Evolutionary conservation across 164 flowering plant genomes (phyloP), one percentile per base, ranked within the genome.

Genomic region (Nymphaea thermarum): DNA sequence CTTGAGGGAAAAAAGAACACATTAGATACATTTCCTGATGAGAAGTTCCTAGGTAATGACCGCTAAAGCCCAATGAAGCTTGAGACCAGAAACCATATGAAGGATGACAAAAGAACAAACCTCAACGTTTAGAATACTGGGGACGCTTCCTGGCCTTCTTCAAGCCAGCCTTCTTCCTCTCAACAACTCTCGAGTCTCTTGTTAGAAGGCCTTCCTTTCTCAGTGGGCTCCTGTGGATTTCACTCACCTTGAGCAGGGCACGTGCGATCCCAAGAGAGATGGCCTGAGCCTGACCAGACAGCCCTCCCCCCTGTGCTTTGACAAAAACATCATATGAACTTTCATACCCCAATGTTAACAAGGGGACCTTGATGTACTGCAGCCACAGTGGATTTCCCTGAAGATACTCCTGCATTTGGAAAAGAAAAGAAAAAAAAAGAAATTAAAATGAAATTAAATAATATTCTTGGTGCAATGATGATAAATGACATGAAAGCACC

Each of bases 271-370:
- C 98, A 66, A 91, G 91, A 65, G 93, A 79, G 65, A 94, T 90
- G 16, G 98, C 99, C 78, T 94, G 99, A 68, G 99, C 93, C 79
- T 91, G 98, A 69, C 99, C 99, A 47, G 96, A 82, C 18, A 94
- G 93, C 43, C 98, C 96, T 63, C 96, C 98, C 4, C 99, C 99
- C 43, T 94, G 92, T 42, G 98, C 98, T 77, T 94, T 91, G 11
- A 94, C 96, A 76, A 94, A 91, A 15, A 91, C 92, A 75, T 94
- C 97, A 63, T 88, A 91, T 72, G 82, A 88, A 36, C 42, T 81
- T 73, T 88, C 96, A 67, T 83, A 90, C 17, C 96, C 97, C 73
- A 94, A 64, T 5, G 87, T 81, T 7, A 73, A 78, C 73, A 94
- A 72, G 6, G 98, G 98, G 17, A 83, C 77, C 80, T 84, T 94